A percentile compares a stretch with the other conserved stretches of the same genome.
phyloP scores from a whole-genome alignment of 1,284 basidiomycete genomes.

The Tilletia walkeri region DNA sequence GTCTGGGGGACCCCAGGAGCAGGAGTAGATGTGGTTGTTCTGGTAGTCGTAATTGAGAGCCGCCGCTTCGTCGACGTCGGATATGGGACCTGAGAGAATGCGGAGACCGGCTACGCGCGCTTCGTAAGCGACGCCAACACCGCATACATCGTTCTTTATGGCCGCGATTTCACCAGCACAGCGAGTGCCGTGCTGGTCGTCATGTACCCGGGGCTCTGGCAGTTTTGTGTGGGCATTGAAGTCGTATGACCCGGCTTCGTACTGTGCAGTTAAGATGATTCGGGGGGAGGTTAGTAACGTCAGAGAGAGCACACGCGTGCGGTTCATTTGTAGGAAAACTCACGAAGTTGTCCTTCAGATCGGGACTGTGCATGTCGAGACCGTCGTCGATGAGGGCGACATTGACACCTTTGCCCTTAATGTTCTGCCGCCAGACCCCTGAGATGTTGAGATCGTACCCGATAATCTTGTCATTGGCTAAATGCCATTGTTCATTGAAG shows the following conservation, averaged over 20 bases:
- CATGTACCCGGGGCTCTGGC: slow-evolving; percentile 80
- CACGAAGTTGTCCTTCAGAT: slow-evolving; percentile 88
- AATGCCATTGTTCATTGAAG: slow-evolving; percentile 87
- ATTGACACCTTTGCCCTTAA: slow-evolving; percentile 81
- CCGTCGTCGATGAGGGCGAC: slow-evolving; percentile 94
- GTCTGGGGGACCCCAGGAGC: slow-evolving; percentile 97
- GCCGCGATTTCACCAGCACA: slow-evolving; percentile 99
- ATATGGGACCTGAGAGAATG: slow-evolving; percentile 93
- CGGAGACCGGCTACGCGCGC: slow-evolving; percentile 89
- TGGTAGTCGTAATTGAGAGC: slow-evolving; percentile 91
- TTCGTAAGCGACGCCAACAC: slow-evolving; percentile 88
- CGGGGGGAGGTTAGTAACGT: not conserved
- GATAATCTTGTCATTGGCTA: slow-evolving; percentile 46
- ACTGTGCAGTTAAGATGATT: slow-evolving; percentile 60
- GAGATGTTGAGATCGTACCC: slow-evolving; percentile 79
- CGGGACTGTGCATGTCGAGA: slow-evolving; percentile 81
- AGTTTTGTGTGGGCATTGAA: slow-evolving; percentile 90
- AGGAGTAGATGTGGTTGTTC: slow-evolving; percentile 88
- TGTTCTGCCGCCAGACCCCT: slow-evolving; percentile 78
- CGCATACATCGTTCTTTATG: slow-evolving; percentile 89
- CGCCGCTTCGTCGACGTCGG: slow-evolving; percentile 95
- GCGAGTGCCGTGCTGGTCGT: slow-evolving; percentile 96
- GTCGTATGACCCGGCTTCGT: slow-evolving; percentile 85
- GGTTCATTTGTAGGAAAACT: slow-evolving; percentile 48
- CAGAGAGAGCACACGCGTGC: slow-evolving; percentile 28